Conservation (phyloP, 179 eudicot genomes). For the Camellia oleifera region DNA sequence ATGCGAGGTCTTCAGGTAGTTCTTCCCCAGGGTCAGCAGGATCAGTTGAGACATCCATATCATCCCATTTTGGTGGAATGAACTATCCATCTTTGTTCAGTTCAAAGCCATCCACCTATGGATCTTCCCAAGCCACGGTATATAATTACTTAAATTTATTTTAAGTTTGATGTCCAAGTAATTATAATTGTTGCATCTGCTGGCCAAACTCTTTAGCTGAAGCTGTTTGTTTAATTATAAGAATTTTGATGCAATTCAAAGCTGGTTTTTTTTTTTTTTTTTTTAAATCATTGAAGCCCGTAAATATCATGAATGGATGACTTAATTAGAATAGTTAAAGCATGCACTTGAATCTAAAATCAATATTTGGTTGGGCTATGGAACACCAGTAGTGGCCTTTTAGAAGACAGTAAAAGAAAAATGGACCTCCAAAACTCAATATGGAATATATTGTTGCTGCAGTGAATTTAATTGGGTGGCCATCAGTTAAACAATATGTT, state of each 20-base stretch:
- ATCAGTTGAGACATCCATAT: constrained; percentile 94
- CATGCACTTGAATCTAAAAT: neutral
- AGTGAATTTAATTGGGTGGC: neutral
- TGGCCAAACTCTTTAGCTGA: neutral
- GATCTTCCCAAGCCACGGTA: constrained; percentile 75
- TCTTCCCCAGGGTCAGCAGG: constrained; percentile 93
- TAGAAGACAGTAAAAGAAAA: neutral
- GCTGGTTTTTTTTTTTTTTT: neutral
- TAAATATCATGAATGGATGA: neutral
- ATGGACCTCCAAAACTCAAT: neutral
- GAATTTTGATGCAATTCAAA: neutral
- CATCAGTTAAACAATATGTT: neutral
- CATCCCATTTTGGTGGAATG: constrained; percentile 99
- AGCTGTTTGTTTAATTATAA: constrained; percentile 9
- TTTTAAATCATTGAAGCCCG: neutral
- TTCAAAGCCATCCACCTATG: constrained; percentile 69
- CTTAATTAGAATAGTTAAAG: neutral
- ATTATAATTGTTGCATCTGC: neutral
- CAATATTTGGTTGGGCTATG: neutral
- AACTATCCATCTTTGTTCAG: constrained; percentile 93
- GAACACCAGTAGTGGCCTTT: neutral
- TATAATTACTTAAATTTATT: neutral
- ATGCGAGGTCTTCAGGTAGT: constrained; percentile 86
- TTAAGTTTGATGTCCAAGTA: neutral
- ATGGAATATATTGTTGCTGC: neutral